Evolutionary conservation across 2,329 filamentous ascomycete genomes (phyloP).

Genomic region (Arthrobotrys megalospora): DNA sequence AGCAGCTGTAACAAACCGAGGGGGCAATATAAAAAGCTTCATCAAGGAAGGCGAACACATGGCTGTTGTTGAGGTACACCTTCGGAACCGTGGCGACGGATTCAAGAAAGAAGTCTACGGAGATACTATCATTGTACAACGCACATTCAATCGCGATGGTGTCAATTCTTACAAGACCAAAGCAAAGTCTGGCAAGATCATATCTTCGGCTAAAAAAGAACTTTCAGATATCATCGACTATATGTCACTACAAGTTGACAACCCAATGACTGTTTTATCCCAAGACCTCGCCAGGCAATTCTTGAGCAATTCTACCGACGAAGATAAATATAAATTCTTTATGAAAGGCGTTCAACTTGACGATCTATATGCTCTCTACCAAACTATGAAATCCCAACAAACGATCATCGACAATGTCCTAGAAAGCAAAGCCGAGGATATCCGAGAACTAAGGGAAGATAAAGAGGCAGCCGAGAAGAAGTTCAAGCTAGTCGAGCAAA

Average conservation of each 20-base stretch:
- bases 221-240: conserved; percentile 94
- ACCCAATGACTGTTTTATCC: conserved; percentile 94
- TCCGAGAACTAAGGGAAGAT: conserved; percentile 74
- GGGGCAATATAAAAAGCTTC: conserved; percentile 87
- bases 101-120: conserved; percentile 88
- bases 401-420: conserved; percentile 80
- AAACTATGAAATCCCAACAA: conserved; percentile 82
- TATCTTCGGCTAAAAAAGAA: conserved; percentile 87
- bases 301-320: conserved; percentile 83
- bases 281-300: conserved; percentile 97
- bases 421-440: conserved; percentile 74
- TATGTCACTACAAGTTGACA: conserved; percentile 93
- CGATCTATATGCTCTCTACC: conserved; percentile 91
- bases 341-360: conserved; percentile 94
- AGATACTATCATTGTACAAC: conserved; percentile 88
- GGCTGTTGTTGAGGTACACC: conserved; percentile 82
- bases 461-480: conserved; percentile 76
- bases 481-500: conserved; percentile 77
- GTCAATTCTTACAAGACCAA: conserved; percentile 90
- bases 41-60: conserved; percentile 90
- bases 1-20: conserved; percentile 91
- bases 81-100: conserved; percentile 92
- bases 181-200: conserved; percentile 76
- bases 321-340: conserved; percentile 96
- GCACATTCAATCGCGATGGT: conserved; percentile 83